phyloP scores from a whole-genome alignment of 2,329 filamentous ascomycete species.

The Aspergillus sp. region DNA sequence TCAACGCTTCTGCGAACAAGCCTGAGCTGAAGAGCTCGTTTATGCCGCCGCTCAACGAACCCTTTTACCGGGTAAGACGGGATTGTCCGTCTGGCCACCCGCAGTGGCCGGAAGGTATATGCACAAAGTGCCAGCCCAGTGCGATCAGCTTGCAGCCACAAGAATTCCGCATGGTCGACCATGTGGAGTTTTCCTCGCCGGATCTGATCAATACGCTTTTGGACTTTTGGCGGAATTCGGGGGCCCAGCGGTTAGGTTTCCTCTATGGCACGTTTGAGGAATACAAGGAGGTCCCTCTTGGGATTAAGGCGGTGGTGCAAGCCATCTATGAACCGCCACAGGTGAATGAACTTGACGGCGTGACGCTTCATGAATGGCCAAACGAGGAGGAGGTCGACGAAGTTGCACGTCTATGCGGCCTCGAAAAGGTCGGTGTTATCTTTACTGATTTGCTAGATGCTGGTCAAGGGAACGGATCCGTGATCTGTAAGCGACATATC shows the following conservation, averaged over 20 bases:
- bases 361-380: constrained; percentile 76
- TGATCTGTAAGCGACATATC: constrained; percentile 89
- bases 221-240: constrained; percentile 82
- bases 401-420: constrained; percentile 70
- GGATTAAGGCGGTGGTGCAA: constrained; percentile 90
- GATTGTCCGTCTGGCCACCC: constrained; percentile 91
- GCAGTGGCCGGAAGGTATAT: constrained; percentile 91
- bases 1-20: constrained; percentile 94
- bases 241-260: constrained; percentile 76
- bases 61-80: constrained; percentile 78
- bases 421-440: constrained; percentile 84
- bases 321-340: constrained; percentile 96
- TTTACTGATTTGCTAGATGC: constrained; percentile 87
- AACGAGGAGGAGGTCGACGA: constrained; percentile 75
- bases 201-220: constrained; percentile 81
- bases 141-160: constrained; percentile 94
- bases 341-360: constrained; percentile 76
- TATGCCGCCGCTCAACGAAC: constrained; percentile 89
- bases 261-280: constrained; percentile 86
- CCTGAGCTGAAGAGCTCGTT: constrained; percentile 88
- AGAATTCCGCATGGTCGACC: constrained; percentile 91
- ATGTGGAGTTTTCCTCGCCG: constrained; percentile 88
- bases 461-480: constrained; percentile 71
- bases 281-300: constrained; percentile 85
- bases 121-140: constrained; percentile 94